Evolutionary conservation across 768 basidiomycete genomes (phyloP), one percentile per base, ranked within the genome.

Genomic region (Psilocybe sp.): DNA sequence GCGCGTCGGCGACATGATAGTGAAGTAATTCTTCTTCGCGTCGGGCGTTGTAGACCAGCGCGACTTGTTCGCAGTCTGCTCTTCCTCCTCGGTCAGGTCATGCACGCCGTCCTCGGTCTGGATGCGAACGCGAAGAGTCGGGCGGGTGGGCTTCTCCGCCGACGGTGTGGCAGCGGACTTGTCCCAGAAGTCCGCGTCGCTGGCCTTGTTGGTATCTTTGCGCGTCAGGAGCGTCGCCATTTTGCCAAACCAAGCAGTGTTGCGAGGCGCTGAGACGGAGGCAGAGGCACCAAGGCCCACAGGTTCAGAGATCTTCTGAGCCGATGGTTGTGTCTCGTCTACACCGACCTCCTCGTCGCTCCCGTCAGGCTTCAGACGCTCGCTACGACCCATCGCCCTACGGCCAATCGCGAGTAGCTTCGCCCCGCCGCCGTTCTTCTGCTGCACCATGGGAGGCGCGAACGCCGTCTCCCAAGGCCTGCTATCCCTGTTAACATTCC

Each of bases 321-420:
- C 23, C 3, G 23, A 7, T 7, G 7, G 7, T 3, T 28, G 23
- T 3, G 23, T 7, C 23, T 7, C 23, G 23, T 28, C 23, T 28
- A 28, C 7, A 7, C 50, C 34, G 16, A 56, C 44, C 33, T 61
- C 59, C 36, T 68, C 69, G 13, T 70, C 69, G 14, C 31, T 56
- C 20, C 54, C 55, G 36, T 63, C 60, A 18, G 53, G 52, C 47
- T 64, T 61, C 32, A 65, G 52, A n/a, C 49, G 61, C 46, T 74
- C 69, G 33, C 63, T 41, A 5, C 54, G 64, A 9, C 36, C 28
- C 20, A 67, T 51, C 16, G 68, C 67, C 59, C 71, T 78, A 55
- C 70, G 70, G 10, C 78, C 73, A 47, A 79, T 55, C 18, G 75
- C 70, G 63, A 73, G 68, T 18, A 79, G 58, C 62, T 70, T 80